Percentiles rank a stretch among this genome's conserved stretches.
Conservation (phyloP, 2,329 filamentous ascomycete species). For the Atkinsonella hypoxylon region DNA sequence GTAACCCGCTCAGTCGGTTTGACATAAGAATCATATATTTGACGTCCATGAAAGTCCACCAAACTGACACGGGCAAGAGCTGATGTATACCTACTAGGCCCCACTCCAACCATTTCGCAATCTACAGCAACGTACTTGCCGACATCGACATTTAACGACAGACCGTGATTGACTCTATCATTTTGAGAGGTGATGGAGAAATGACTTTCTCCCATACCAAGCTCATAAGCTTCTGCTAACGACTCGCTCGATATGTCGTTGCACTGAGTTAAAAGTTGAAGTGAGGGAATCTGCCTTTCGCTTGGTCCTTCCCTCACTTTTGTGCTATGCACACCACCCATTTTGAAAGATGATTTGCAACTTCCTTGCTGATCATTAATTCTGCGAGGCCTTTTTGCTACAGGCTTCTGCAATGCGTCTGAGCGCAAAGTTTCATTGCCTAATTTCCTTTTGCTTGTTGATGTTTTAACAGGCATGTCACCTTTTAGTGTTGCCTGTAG, state of each 20-base stretch:
- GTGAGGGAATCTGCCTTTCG: conserved; percentile 36
- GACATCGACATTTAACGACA: conserved; percentile 49
- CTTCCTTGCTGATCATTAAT: conserved; percentile 7
- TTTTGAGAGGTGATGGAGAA: conserved; percentile 32
- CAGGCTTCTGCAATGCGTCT: conserved; percentile 19
- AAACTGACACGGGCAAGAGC: conserved; percentile 77
- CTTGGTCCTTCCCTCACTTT: conserved; percentile 26
- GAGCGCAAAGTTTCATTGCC: conserved; percentile 16
- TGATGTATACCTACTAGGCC: conserved; percentile 55
- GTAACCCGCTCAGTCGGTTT: conserved; percentile 65
- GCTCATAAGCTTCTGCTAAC: conserved; percentile 49
- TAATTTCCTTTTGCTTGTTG: conserved; percentile 32
- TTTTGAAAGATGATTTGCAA: conserved; percentile 17
- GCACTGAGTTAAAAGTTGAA: conserved; percentile 48
- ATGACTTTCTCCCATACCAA: conserved; percentile 37
- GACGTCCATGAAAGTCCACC: conserved; percentile 86
- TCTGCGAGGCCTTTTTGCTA: conserved; percentile 4
- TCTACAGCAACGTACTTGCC: conserved; percentile 91
- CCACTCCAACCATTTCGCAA: conserved; percentile 96
- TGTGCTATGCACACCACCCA: conserved; percentile 47
- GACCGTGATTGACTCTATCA: conserved; percentile 51
- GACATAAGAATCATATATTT: conserved; percentile 92
- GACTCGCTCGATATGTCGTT: conserved; percentile 49
- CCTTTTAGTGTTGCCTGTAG: conserved; percentile 51
- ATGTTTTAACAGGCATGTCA: conserved; percentile 24